Evolutionary conservation across 2,329 filamentous ascomycete genomes (phyloP).

Genomic region (Apiospora pterosperma): DNA sequence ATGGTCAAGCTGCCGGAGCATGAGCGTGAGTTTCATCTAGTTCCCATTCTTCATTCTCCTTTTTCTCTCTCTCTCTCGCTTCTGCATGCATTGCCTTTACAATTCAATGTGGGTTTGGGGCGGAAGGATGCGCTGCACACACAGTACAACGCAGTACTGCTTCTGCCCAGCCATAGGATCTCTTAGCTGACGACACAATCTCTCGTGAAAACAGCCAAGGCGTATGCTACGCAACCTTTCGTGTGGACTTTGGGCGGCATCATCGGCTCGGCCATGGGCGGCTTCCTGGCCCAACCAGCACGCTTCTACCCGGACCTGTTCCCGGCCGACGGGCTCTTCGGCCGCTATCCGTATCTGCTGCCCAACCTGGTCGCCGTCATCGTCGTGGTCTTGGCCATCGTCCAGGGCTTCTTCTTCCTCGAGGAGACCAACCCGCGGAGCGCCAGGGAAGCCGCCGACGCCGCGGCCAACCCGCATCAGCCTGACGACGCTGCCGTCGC

Average conservation of each 20-base stretch:
- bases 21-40: conserved; percentile 29
- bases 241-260: conserved; percentile 35
- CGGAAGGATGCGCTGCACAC: too few species aligned
- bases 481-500: conserved; percentile 22
- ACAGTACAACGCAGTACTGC: too few species aligned
- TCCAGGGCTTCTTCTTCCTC: conserved; percentile 60
- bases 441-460: conserved; percentile 14
- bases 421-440: conserved; percentile 36
- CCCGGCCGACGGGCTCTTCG: conserved; percentile 39
- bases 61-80: not conserved
- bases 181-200: not conserved
- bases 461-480: conserved; percentile 9
- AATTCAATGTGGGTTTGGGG: too few species aligned
- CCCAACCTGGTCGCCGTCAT: conserved; percentile 64
- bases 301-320: conserved; percentile 33
- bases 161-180: too few species aligned
- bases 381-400: conserved; percentile 58
- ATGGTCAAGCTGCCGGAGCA: conserved; percentile 39
- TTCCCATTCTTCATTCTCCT: too few species aligned
- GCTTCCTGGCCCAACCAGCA: conserved; percentile 33
- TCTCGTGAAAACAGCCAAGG: conserved; percentile 23
- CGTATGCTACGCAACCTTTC: conserved; percentile 34
- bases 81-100: too few species aligned
- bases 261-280: conserved; percentile 34
- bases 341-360: conserved; percentile 67